Base-by-base conservation (phyloP, 148 eudicot species). In the Chenopodium formosanum region DNA sequence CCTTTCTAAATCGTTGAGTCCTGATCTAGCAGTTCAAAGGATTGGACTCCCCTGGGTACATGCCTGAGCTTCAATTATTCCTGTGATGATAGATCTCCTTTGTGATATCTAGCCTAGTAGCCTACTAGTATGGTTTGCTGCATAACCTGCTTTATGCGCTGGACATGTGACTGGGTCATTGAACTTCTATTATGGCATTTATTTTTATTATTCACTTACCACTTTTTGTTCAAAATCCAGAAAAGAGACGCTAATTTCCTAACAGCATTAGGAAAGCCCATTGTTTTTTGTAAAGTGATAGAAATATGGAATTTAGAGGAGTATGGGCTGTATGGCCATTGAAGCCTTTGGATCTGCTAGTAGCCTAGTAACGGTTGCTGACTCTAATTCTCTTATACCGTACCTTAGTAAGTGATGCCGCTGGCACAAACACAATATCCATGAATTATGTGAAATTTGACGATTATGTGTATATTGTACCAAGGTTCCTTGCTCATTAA, bases 41-140 rank as follows among this genome's bases (percentile, higher is more conserved):
- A 68, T 68, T 68, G 22, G 74, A 34, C 25, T 68, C 50, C 46
- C 74, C 20, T 70, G 74, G 19, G 50, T 70, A 70, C 50, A 70
- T 22, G 11, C 9, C 10, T 40, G 27, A 19, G 25, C 50, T 20
- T 7, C 40, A 70, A 37, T 40, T 4, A 2, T 17, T 70, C 1
- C 12, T 40, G 48, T 25, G 9, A 70, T 70, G 74, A 9, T 40
- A 37, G 48, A 7, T 40, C 46, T 20, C 11, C 14, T 70, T 40
- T 27, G 4, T 70, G 74, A 17, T 70, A 9, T 8, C 37, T 50
- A 12, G 52, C 13, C 37, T 20, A 40, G 2, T 70, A 16, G 34
- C 9, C 6, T 5, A n/a, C 7, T 20, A 6, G n/a, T 20, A 20
- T 62, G 23, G 66, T 20, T 62, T 27, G 25, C 66, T 62, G 66